Evolutionary conservation across 257 asterid genomes (phyloP), one percentile per base, ranked within the genome.

Genomic region (Fraxinus cuspidata): DNA sequence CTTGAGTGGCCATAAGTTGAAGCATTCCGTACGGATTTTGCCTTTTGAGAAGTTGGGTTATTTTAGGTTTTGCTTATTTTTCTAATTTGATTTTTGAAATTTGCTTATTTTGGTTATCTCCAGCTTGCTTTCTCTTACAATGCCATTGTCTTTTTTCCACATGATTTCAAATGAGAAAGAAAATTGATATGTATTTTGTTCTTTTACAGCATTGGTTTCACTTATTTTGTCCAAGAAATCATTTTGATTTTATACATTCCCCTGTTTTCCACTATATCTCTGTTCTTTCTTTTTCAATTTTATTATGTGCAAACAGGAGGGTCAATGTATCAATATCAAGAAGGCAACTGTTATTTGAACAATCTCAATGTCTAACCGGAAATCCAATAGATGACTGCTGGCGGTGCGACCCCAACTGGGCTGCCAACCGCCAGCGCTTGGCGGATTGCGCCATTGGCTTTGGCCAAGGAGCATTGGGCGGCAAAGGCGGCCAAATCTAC

Each of bases 331-430:
- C 97, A 0, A 64, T 89, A 6, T 83, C 90, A 16, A 87, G 91
- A 78, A 89, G 96, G 60, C 81, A 84, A 28, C 53, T 88, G 21
- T 81, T 84, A 49, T 27, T 25, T 75, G 84, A 81, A 29, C 87
- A 86, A 71, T 75, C 85, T 4, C 97, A 91, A 84, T 94, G 98
- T 81, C 91, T 86, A 2, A 91, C 97, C 13, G 98, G 98, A 7
- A 94, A 94, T 84, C 98, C 98, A 35, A 90, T 94, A 0, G 98
- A 94, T 83, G 98, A 94, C 86, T 94, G 98, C 87, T 94, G 98
- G 98, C 90, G 94, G 32, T 94, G 98, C 78, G 97, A 91, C 79
- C 66, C 89, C 28, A 84, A 88, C 69, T 94, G 97, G 97, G 86
- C 87, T 2, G 69, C 76, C 86, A 87, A 92, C 85, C 97, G 98